These are phyloP conservation scores for Penicillium expansum DNA, from an alignment of 2,329 filamentous ascomycete species.

Conservation along the genomic window DNA sequence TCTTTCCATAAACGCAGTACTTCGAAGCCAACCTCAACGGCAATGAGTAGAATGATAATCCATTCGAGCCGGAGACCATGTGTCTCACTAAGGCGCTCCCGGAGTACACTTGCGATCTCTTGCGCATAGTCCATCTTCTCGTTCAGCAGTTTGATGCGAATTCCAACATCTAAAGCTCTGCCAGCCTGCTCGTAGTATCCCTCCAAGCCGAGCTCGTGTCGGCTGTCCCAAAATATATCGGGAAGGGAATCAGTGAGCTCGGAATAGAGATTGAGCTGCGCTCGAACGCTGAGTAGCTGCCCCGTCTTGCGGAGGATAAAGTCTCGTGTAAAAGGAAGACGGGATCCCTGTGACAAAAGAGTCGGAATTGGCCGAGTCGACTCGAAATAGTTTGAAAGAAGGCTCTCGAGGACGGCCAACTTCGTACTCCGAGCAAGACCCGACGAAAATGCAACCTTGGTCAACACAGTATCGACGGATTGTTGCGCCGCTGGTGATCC, in stretches of 20 bases:
- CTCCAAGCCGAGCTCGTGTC: conserved; percentile 84
- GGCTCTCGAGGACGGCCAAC: conserved; percentile 82
- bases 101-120: conserved; percentile 84
- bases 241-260: conserved; percentile 93
- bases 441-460: conserved; percentile 95
- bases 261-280: conserved; percentile 93
- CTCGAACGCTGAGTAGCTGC: conserved; percentile 81
- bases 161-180: conserved; percentile 82
- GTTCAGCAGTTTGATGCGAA: conserved; percentile 86
- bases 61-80: conserved; percentile 85
- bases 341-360: conserved; percentile 67
- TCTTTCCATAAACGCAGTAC: conserved; percentile 71
- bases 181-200: conserved; percentile 95
- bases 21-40: conserved; percentile 88
- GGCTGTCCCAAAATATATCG: conserved; percentile 94
- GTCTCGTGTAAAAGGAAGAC: conserved; percentile 62
- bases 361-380: conserved; percentile 79
- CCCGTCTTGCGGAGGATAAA: conserved; percentile 94
- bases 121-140: conserved; percentile 98
- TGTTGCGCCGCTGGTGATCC: conserved; percentile 28
- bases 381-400: conserved; percentile 79
- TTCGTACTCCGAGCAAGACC: conserved; percentile 91
- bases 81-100: conserved; percentile 86
- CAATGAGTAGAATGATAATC: conserved; percentile 93
- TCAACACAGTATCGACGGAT: conserved; percentile 65